Evolutionary conservation across 495 filamentous ascomycete species (phyloP), one percentile per base, ranked within the genome.

Genomic region (Aspergillus coremiiformis): DNA sequence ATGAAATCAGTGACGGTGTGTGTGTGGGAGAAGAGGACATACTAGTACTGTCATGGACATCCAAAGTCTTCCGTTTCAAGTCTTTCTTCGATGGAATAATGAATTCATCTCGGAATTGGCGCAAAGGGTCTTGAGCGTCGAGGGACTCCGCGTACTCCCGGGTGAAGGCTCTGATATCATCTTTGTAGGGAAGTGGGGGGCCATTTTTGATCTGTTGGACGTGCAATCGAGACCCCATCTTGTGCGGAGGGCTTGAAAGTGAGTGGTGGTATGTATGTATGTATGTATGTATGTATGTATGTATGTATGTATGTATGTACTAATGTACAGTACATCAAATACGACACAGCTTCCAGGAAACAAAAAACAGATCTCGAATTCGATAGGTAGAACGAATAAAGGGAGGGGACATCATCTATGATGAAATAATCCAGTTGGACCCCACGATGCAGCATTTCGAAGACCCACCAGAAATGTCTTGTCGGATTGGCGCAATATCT

Each of bases 11-110:
- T 19, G 5, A 6, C 20, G 15, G 46, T 15, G 21, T 19, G 11
- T 1, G 19, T 33, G n/a, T 21, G 21, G 60, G 50, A 42, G 35
- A 47, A 39, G 53, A 47, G 24, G 10, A 64, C 65, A 32, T 54
- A 71, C n/a, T n/a, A n/a, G n/a, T n/a, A n/a, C 68, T 53, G 56
- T 64, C 60, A 66, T 70, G 62, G 12, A 62, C 58, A 9, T 70
- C 67, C 35, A 90, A 61, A 4, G 66, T 78, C 48, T 79, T 85
- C 50, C 86, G 81, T 61, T 83, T 84, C 51, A 96, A 69, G 59
- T 93, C 86, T 17, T 75, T 76, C 65, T 84, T 88, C 17, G 87
- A 85, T 12, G 93, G 93, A 54, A 96, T 87, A 37, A 86, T 76
- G 63, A 96, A 98, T 61, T 95, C 85, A 17, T 78, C 64, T 23